Percentiles rank a stretch among this genome's conserved stretches.
Conservation (phyloP, 2,329 filamentous ascomycete species). For the Xylariaceae sp. region DNA sequence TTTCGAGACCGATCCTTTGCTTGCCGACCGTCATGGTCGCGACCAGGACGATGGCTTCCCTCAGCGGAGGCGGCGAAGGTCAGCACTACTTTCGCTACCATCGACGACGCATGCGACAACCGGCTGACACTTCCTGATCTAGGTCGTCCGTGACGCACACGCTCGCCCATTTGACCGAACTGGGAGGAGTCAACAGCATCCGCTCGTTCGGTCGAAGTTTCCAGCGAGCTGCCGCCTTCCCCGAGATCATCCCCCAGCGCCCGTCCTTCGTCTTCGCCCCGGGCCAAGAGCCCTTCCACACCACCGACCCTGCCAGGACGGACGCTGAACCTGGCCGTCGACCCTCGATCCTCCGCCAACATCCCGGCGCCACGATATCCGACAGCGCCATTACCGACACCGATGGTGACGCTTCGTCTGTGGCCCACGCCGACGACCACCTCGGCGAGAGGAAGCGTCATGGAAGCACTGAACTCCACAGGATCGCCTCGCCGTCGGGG, state of each 20-base stretch:
- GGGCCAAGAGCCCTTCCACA: slow-evolving; percentile 46
- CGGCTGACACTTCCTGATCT: slow-evolving; percentile 29
- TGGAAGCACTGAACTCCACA: slow-evolving; percentile 37
- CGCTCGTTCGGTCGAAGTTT: slow-evolving; percentile 90
- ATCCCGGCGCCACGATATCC: slow-evolving; percentile 41
- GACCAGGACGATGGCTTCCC: slow-evolving; percentile 31
- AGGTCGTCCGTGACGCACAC: slow-evolving; percentile 59
- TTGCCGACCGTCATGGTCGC: slow-evolving; percentile 36
- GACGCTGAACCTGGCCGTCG: slow-evolving; percentile 37
- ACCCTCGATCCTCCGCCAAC: slow-evolving; percentile 48
- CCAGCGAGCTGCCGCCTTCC: slow-evolving; percentile 85
- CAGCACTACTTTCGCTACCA: slow-evolving; percentile 38
- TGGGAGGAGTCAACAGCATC: slow-evolving; percentile 89
- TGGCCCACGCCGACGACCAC: slow-evolving; percentile 16
- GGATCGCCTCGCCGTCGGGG: slow-evolving; percentile 27
- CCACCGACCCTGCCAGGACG: slow-evolving; percentile 33
- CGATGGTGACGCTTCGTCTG: slow-evolving; percentile 20
- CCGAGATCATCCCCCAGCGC: slow-evolving; percentile 77
- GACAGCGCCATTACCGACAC: slow-evolving; percentile 24
- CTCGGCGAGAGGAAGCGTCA: slow-evolving; percentile 43
- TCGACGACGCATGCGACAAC: slow-evolving; percentile 56
- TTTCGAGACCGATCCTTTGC: slow-evolving; percentile 44
- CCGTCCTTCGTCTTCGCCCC: slow-evolving; percentile 67
- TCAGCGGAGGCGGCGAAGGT: slow-evolving; percentile 35
- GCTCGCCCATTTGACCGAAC: slow-evolving; percentile 59